Evolutionary conservation across 495 filamentous ascomycete genomes (phyloP), one percentile per base, ranked within the genome.

Genomic region (Diplogelasinospora grovesii): DNA sequence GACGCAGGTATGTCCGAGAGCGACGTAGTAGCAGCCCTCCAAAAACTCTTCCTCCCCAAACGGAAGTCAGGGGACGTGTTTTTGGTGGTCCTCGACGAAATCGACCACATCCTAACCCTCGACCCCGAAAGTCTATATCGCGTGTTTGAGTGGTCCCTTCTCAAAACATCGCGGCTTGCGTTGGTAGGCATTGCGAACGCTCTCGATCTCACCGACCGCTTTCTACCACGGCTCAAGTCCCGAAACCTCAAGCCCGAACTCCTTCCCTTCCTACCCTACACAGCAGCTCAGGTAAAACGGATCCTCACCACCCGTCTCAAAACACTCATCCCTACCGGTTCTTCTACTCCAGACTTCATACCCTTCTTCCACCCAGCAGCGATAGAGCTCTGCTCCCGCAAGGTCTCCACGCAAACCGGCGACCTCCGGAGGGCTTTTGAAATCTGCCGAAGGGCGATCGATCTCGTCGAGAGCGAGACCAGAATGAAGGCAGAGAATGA

Each of bases 381-480:
- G 4, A 86, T 97, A 39, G 85, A 90, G 53, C 78, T 97, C 28
- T 93, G 88, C 56, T 82, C 90, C 7, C 88, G 90, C 52, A 99
- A 97, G 54, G 86, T 97, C 9, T 83, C 90, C 0, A 84, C 82
- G 9, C 89, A 96, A 57, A 93, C 86, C 0, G 92, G 93, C 13
- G 92, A 99, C 63, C 67, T 99, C 25, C 85, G 92, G 16, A 90
- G 95, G 57, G 93, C 89, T 0, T 97, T 96, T 50, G 90, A 97
- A 54, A 82, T 99, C 34, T 85, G 87, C 57, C 86, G 87, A 15
- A 79, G 87, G 11, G 85, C 89, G 2, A 80, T 99, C 45, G 90
- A 97, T 57, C 67, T 90, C 2, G 80, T 96, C 37, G 92, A 97
- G 60, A 69, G 72, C 24, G 92, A 99, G 60, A 89, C 80, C 2